phyloP scores from a whole-genome alignment of 169 alveolate species.

The Cryptosporidium parvum region DNA sequence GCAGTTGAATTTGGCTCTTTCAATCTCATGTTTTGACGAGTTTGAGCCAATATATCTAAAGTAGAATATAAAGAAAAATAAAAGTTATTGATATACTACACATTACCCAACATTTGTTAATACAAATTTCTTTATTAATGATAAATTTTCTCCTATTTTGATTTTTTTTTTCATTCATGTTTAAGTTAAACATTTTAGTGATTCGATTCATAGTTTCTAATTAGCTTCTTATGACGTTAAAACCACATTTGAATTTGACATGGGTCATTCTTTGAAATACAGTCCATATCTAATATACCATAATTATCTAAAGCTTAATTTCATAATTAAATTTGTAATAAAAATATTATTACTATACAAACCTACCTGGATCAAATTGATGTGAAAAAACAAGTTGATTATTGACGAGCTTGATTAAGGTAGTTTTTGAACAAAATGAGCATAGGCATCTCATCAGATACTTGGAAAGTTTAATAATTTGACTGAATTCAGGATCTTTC shows the following conservation, averaged over 20 bases:
- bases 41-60: background rate
- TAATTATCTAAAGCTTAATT: conserved; percentile 58
- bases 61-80: too few relatives aligned
- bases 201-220: background rate
- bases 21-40: background rate
- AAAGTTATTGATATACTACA: background rate
- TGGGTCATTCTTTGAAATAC: conserved; percentile 39
- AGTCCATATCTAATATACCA: conserved; percentile 27
- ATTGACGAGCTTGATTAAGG: conserved; percentile 27
- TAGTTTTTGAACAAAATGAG: conserved; percentile 36
- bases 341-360: background rate
- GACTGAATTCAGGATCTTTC: background rate
- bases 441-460: conserved; percentile 9
- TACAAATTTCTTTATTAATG: too few relatives aligned
- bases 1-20: too few relatives aligned
- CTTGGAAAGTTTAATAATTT: conserved; percentile 5
- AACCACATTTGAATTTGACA: conserved; percentile 67
- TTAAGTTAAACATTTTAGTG: background rate
- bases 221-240: background rate
- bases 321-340: background rate
- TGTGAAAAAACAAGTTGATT: conserved; percentile 38
- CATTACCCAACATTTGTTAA: background rate
- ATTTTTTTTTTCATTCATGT: background rate
- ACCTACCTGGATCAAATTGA: conserved; percentile 69
- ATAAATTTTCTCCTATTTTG: too few relatives aligned